Conservation (phyloP, 202 grass and related monocot genomes). For the Digitaria exilis region DNA sequence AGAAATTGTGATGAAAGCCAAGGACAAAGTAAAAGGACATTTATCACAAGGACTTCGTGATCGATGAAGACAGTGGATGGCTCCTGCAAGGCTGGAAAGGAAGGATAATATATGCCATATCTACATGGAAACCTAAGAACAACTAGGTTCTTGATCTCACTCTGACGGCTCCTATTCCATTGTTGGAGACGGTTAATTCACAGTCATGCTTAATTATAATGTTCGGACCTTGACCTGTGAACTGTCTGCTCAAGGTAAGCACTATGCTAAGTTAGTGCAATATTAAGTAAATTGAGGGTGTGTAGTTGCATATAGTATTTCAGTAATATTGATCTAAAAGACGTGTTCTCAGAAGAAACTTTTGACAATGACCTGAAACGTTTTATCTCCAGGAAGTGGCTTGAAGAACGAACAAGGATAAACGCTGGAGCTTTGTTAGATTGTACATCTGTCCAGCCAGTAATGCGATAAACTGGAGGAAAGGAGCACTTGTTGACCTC, state of each 20-base stretch:
- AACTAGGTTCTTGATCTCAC: constrained; percentile 28
- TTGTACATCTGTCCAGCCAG: constrained; percentile 18
- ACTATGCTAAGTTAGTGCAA: not conserved
- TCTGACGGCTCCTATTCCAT: constrained; percentile 21
- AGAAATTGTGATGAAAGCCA: constrained; percentile 79
- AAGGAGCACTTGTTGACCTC: constrained; percentile 26
- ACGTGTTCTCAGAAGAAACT: constrained; percentile 1
- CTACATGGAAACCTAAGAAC: constrained; percentile 78
- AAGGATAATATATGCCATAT: constrained; percentile 87
- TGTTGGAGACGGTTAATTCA: constrained; percentile 15
- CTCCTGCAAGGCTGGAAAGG: constrained; percentile 98
- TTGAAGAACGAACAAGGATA: constrained; percentile 7
- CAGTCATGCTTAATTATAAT: constrained; percentile 11
- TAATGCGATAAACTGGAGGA: constrained; percentile 32
- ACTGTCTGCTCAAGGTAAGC: constrained; percentile 38
- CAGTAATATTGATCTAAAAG: not conserved
- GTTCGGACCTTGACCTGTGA: constrained; percentile 29
- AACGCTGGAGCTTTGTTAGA: constrained; percentile 9
- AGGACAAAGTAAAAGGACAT: constrained; percentile 74
- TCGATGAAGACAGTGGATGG: constrained; percentile 91
- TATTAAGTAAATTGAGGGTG: constrained; percentile 14
- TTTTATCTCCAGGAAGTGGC: constrained; percentile 40
- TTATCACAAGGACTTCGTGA: constrained; percentile 96
- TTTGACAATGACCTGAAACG: constrained; percentile 16
- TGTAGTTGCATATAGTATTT: constrained; percentile 11